Conservation (phyloP, 441 rosid genomes). For the Isatis lusitanica region DNA sequence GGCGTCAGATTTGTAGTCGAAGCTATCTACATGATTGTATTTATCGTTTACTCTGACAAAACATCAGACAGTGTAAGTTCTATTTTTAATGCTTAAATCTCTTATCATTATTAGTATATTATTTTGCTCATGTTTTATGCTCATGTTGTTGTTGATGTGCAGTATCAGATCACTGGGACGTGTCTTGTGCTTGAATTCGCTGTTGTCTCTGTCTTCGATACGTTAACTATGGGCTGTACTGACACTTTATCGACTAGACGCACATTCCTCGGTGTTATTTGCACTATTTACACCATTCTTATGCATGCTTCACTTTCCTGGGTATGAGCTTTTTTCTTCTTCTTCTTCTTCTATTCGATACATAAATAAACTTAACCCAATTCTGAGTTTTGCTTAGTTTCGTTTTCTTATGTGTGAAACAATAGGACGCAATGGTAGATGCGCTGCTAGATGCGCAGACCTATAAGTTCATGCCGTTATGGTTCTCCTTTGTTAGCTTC, state of each 20-base stretch:
- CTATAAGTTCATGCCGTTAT: background rate
- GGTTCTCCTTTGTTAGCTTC: background rate
- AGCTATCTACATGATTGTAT: background rate
- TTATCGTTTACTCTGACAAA: too few species aligned
- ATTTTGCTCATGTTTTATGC: background rate
- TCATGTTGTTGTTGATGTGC: background rate
- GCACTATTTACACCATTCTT: background rate
- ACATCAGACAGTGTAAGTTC: too few species aligned
- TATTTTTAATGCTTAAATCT: too few species aligned
- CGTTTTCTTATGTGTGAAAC: background rate
- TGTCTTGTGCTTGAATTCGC: too few species aligned
- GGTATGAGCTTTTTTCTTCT: background rate
- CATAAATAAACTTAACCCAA: background rate
- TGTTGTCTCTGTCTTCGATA: background rate
- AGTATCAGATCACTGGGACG: background rate
- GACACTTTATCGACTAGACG: background rate
- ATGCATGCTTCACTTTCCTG: background rate
- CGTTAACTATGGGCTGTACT: accelerated
- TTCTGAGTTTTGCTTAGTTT: background rate
- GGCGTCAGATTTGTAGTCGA: slow-evolving; percentile 2
- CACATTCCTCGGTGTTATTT: background rate
- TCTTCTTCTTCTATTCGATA: background rate
- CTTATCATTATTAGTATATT: too few species aligned
- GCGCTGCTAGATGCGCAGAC: too few species aligned
- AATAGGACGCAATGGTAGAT: background rate